Percentiles rank a stretch among this genome's conserved stretches.
phyloP scores from a whole-genome alignment of 176 grass and related monocot species.

The Lolium multiflorum region DNA sequence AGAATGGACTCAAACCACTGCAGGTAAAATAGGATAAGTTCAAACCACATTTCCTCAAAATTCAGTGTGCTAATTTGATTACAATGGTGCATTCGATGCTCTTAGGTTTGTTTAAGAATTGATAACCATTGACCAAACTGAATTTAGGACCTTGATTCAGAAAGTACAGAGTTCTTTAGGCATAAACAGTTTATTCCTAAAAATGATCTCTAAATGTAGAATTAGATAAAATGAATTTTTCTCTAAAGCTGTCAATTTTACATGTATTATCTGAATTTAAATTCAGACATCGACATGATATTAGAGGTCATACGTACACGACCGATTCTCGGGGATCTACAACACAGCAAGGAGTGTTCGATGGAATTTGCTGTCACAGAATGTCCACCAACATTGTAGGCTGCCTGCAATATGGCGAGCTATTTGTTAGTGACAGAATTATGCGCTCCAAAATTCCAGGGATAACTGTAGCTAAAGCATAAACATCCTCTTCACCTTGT shows the following conservation, averaged over 20 bases:
- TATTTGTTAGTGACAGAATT: conserved; percentile 15
- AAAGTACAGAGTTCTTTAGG: background rate
- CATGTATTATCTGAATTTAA: background rate
- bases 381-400: conserved; percentile 89
- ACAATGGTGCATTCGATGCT: background rate
- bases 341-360: conserved; percentile 74
- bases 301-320: conserved; percentile 68
- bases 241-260: background rate
- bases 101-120: conserved; percentile 1
- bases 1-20: conserved; percentile 92
- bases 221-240: background rate
- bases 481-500: conserved; percentile 63
- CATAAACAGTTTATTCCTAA: too few relatives aligned
- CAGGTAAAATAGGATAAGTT: conserved; percentile 1
- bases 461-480: conserved; percentile 31
- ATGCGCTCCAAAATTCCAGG: background rate
- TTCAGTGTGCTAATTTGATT: background rate
- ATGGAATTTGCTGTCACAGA: conserved; percentile 87
- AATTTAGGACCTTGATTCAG: background rate
- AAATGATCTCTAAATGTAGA: background rate
- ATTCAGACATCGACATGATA: conserved; percentile 39
- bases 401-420: conserved; percentile 62
- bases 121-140: background rate
- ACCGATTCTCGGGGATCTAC: conserved; percentile 67
- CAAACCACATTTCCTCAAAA: background rate